phyloP scores from a whole-genome alignment of 148 eudicot species.

The Amaranthus cruentus region DNA sequence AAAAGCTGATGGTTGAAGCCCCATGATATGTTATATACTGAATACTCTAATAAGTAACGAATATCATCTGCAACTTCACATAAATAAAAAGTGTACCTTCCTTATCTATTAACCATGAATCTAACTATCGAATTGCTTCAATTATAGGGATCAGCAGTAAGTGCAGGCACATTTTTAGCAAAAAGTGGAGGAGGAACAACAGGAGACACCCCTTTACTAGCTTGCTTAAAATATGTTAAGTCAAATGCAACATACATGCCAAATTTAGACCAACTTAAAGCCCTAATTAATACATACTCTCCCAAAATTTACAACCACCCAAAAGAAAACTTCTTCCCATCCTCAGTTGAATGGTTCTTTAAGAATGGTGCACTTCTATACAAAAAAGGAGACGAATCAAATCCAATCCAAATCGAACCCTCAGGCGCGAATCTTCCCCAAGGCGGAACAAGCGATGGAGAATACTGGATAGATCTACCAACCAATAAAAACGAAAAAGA shows the following conservation, averaged over 20 bases:
- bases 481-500: slow-evolving; percentile 11
- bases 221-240: slow-evolving; percentile 27
- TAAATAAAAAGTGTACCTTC: too few relatives aligned
- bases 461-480: slow-evolving; percentile 43
- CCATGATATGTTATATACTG: too few relatives aligned
- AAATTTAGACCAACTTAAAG: slow-evolving; percentile 24
- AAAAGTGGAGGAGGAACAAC: slow-evolving; percentile 19
- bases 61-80: too few relatives aligned
- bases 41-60: too few relatives aligned
- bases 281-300: slow-evolving; percentile 26
- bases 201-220: slow-evolving; percentile 20
- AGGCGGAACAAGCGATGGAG: slow-evolving; percentile 34
- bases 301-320: slow-evolving; percentile 42
- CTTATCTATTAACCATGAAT: not conserved
- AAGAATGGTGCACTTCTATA: slow-evolving; percentile 32
- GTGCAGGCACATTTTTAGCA: slow-evolving; percentile 33
- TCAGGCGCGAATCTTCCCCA: slow-evolving; percentile 38
- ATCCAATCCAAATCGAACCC: slow-evolving; percentile 27
- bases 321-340: slow-evolving; percentile 31
- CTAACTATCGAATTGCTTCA: not conserved
- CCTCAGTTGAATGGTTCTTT: slow-evolving; percentile 41
- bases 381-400: slow-evolving; percentile 32
- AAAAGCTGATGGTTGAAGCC: too few relatives aligned
- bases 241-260: slow-evolving; percentile 31
- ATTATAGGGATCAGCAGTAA: slow-evolving; percentile 22